Evolutionary conservation across 1,284 basidiomycete genomes (phyloP), one percentile per base, ranked within the genome.

Genomic region (Pyrrhoderma lamaoense): DNA sequence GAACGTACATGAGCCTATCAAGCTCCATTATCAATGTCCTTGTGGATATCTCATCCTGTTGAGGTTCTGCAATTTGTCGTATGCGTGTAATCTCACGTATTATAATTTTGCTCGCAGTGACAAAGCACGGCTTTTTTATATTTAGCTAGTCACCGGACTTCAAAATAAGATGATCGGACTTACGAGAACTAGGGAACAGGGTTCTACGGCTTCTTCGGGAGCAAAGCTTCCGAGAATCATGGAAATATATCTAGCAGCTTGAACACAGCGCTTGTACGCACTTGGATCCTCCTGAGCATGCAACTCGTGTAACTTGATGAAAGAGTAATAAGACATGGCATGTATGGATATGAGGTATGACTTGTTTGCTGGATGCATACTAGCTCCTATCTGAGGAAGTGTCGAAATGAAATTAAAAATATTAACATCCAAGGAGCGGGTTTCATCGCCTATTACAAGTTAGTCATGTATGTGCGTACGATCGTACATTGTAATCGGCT

Each of bases 181-280:
- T 36, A 54, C 53, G 42, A 54, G 42, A 27, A n/a, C 31, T 22
- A 42, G 47, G 8, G 53, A 44, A 31, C 42, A 35, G 18, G 51
- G n/a, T 23, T 50, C 46, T 8, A 35, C 13, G 18, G 46, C 9
- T 22, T 50, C 53, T 7, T 47, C 45, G n/a, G 27, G 42, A 22
- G 35, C 25, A 18, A 54, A 45, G 14, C 46, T 14, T 0, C 53
- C 38, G 14, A 45, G 49, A 36, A 51, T 42, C 38, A 42, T 47
- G 11, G 53, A 39, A n/a, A 54, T 51, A 39, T 50, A 51, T 18
- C 53, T 44, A 5, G 53, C 48, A n/a, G 53, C 53, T 40, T 54
- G 53, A 0, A 54, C 46, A 42, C 53, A 54, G 16, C 53, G 42
- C 13, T 25, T 23, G 39, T 54, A 54, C 16, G 53, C 48, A 13